Evolutionary conservation across 495 filamentous ascomycete species (phyloP), one percentile per base, ranked within the genome.

Genomic region (Penicillium chermesinum): DNA sequence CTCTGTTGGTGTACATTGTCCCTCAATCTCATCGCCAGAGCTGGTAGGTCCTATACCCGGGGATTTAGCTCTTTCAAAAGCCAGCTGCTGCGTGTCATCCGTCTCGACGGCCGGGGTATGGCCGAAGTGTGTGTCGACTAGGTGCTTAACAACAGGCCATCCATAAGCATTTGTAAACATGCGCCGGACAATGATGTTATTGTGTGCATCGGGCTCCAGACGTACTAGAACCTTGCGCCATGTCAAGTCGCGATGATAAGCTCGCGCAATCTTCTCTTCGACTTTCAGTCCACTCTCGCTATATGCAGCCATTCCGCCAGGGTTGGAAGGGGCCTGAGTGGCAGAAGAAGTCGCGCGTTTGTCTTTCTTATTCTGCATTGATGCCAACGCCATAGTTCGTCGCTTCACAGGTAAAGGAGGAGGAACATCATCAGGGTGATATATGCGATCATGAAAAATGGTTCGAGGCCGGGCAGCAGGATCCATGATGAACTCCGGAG

Each of bases 121-220:
- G 36, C 80, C 83, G 57, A 98, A 98, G 59, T 98, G 93, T 0
- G 88, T 89, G 59, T 96, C 90, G 37, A 91, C 87, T 2, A 97
- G 69, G 62, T 98, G 93, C 61, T 95, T 87, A 38, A 96, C 74
- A 4, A 98, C 93, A 0, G 91, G 91, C 93, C 93, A 98, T 2
- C 93, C 93, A 58, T 95, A 95, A 0, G 93, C 93, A 62, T 98
- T 98, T 47, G 90, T 85, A 55, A 98, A 97, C 81, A 87, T 91
- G 22, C 93, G 83, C 19, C 93, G 85, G 15, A 98, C 93, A 49
- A 96, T 85, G 48, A 98, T 91, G 62, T 98, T 98, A 66, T 98
- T 98, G 65, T 98, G 93, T 2, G 93, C 93, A 73, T 98, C 93
- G 1, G 93, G 93, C 62, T 98, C 93, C 7, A 98, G 76, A 36